Evolutionary conservation across 2,329 filamentous ascomycete species (phyloP).

Genomic region (Capronia coronata): DNA sequence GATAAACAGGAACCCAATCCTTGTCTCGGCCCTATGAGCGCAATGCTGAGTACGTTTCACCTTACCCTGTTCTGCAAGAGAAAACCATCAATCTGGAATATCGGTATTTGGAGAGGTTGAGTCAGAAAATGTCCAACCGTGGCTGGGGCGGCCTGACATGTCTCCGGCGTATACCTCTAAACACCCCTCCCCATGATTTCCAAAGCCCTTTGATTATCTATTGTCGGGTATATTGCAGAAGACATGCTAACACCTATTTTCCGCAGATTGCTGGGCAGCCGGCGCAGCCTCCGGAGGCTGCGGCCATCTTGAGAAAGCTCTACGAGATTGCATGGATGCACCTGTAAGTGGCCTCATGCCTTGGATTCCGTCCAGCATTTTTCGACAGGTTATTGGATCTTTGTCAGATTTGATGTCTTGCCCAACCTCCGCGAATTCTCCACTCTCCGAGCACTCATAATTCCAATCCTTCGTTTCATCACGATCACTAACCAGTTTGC

Average conservation of each 20-base stretch:
- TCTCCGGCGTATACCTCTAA: no score
- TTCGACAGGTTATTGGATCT: no score
- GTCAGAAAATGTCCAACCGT: no score
- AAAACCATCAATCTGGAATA: neutral
- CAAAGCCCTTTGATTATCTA: no score
- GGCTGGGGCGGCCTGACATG: no score
- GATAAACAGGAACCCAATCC: constrained; percentile 58
- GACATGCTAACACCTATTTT: constrained; percentile 8
- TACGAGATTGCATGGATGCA: constrained; percentile 71
- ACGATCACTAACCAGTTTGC: neutral
- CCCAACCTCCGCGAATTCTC: no score
- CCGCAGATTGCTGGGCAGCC: constrained; percentile 41
- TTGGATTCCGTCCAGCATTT: no score
- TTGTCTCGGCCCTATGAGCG: constrained; percentile 60
- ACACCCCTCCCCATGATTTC: no score
- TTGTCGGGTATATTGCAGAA: neutral
- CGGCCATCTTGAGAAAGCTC: constrained; percentile 53
- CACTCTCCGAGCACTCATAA: neutral
- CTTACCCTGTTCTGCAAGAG: neutral
- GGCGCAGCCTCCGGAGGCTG: constrained; percentile 48
- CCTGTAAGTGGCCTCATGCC: constrained; percentile 52
- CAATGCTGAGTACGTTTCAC: constrained; percentile 54
- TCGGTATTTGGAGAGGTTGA: no score
- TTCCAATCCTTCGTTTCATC: no score
- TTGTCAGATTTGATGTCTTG: no score